Base-by-base conservation (phyloP, 805 yeast species). In the Blastobotrys chiropterorum region DNA sequence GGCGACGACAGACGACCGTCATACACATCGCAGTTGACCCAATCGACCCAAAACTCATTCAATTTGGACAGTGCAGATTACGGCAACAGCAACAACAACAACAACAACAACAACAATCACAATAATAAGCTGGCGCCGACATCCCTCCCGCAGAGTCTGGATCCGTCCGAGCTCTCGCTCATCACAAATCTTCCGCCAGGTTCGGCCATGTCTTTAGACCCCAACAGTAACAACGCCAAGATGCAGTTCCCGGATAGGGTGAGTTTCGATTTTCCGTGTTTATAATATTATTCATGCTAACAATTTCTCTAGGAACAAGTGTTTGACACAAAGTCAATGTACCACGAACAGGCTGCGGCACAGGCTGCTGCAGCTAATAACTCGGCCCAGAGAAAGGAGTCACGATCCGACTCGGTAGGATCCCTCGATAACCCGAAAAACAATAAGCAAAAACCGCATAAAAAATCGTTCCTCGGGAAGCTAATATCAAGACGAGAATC, bases 401-500 rank as follows among this genome's bases (percentile, higher is more conserved):
- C 43, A 19, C 44, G 59, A 11, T 54, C 59, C 4, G 57, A 49
- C 21, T 56, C 59, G 1, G 45, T 56, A 2, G 57, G 57, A 6
- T 56, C 59, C n/a, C 34, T 26, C 8, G 34, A 26, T 38, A 50
- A 5, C 38, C 48, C 56, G 16, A 50, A 53, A 45, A 34, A 17
- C 15, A n/a, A 26, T 11, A 30, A n/a, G 21, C n/a, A 40, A n/a
- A 26, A 41, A 26, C 46, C 5, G 43, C 41, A 43, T 30, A 48
- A 44, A 45, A 54, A 54, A 46, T 49, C 58, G 6, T 54, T 53
- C 30, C 44, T 56, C 16, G 57, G 56, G 16, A 55, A 56, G 38
- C 51, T 55, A 14, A 51, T 57, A 6, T 51, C 56, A 5, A 49
- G 60, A 8, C 51, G 60, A n/a, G 60, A 57, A 41, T 53, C 57